A percentile compares a stretch with the other conserved stretches of the same genome.
Conservation (phyloP, 2,329 filamentous ascomycete species). For the Trichoderma harzianum region DNA sequence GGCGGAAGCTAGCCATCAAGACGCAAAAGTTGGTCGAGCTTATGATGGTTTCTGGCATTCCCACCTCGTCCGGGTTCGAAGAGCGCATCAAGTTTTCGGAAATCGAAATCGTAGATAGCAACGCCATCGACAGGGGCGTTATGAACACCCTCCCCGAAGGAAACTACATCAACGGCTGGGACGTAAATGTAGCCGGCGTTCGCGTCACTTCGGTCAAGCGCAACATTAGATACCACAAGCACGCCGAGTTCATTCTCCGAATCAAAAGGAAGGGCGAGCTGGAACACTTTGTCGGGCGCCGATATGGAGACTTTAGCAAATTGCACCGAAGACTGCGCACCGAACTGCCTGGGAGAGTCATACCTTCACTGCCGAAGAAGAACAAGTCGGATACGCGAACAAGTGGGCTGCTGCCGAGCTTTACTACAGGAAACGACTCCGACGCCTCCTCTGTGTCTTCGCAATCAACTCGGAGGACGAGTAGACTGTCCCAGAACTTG, state of each 20-base stretch:
- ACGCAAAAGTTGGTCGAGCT: conserved; percentile 93
- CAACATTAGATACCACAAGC: conserved; percentile 84
- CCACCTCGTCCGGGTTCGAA: conserved; percentile 94
- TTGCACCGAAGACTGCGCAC: conserved; percentile 75
- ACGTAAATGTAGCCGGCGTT: conserved; percentile 91
- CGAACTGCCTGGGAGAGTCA: conserved; percentile 85
- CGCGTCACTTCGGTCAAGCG: conserved; percentile 76
- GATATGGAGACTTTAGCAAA: conserved; percentile 83
- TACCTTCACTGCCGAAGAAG: conserved; percentile 85
- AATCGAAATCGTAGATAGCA: conserved; percentile 91
- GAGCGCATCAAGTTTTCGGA: conserved; percentile 96
- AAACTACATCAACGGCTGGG: conserved; percentile 92
- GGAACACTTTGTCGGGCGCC: conserved; percentile 75
- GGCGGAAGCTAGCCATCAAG: conserved; percentile 86
- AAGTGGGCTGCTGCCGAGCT: conserved; percentile 50
- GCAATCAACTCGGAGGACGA: conserved; percentile 63
- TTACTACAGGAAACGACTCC: conserved; percentile 61
- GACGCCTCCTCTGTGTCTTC: conserved; percentile 81
- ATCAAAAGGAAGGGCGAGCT: conserved; percentile 74
- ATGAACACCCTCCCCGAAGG: conserved; percentile 86
- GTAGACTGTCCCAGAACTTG: conserved; percentile 24
- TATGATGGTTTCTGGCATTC: conserved; percentile 98
- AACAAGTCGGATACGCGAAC: conserved; percentile 77
- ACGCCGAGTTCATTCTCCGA: conserved; percentile 88
- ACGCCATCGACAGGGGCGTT: conserved; percentile 86